Base-by-base conservation (phyloP, 305 asterid species). In the Rubia peregrina region DNA sequence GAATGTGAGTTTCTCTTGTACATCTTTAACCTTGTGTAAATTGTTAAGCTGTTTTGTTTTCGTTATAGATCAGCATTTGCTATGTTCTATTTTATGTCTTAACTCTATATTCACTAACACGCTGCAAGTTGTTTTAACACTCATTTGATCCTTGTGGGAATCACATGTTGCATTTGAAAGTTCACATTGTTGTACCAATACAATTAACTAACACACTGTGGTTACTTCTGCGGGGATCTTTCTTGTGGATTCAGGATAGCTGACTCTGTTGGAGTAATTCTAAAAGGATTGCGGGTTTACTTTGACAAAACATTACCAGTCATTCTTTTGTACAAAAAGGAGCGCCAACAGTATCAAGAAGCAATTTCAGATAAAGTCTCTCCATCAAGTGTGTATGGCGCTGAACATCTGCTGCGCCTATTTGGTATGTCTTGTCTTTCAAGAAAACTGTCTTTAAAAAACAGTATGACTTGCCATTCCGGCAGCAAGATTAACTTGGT, bases 401-500 rank as follows among this genome's bases (percentile, higher is more conserved):
- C 97, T 46, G 98, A 95, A 81, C 99, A 95, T 87, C 85, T 95
- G 46, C 73, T 91, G 77, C 97, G 98, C 80, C 90, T 95, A 76
- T 95, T 95, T 79, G 98, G 99, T 95, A 90, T 78, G 85, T 65
- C 70, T 19, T 21, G 9, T 43, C 21, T 59, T 71, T 44, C n/a
- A 10, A 30, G 61, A 44, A 33, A 61, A 43, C 12, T 30, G 33
- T 53, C 51, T 55, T 53, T 24, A 24, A 9, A 19, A 24, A 12
- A 26, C 38, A n/a, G 17, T 14, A 17, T 12, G 26, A 7, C 42
- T 74, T 33, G 11, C 3, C 38, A 22, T 64, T 3, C 40, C 64
- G 68, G 72, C 59, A 43, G 64, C 36, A 33, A 16, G 65, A 10
- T 33, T 73, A 26, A 66, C 68, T 71, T 68, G 63, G 24, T 48